Conservation (phyloP, 257 asterid species). For the Perilla frutescens region DNA sequence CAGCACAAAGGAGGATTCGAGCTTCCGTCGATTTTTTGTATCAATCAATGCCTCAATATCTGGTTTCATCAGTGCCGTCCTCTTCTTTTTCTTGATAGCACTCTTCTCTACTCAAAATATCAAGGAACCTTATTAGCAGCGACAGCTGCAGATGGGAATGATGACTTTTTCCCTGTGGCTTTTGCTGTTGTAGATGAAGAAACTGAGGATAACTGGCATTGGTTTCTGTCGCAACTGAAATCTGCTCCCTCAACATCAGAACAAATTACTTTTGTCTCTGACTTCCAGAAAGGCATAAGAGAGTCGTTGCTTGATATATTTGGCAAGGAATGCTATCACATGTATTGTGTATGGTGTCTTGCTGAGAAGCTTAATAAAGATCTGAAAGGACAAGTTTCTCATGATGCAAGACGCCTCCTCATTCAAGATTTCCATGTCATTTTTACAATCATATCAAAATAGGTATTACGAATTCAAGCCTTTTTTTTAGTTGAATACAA, state of each 20-base stretch:
- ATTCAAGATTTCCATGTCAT: slow-evolving; percentile 87
- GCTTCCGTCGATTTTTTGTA: slow-evolving; percentile 81
- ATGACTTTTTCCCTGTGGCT: slow-evolving; percentile 88
- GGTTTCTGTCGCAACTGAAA: slow-evolving; percentile 89
- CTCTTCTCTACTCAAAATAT: too few species aligned
- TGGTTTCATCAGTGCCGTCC: slow-evolving; percentile 91
- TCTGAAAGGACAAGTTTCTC: slow-evolving; percentile 90
- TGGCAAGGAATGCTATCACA: slow-evolving; percentile 84
- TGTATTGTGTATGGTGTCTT: slow-evolving; percentile 84
- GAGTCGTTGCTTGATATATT: slow-evolving; percentile 74
- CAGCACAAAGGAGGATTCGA: slow-evolving; percentile 91
- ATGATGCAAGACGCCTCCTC: slow-evolving; percentile 97
- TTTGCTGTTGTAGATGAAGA: slow-evolving; percentile 97
- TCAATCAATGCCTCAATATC: slow-evolving; percentile 87
- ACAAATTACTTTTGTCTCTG: slow-evolving; percentile 85
- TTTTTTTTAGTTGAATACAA: too few species aligned
- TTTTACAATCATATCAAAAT: too few species aligned
- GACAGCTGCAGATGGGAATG: slow-evolving; percentile 90
- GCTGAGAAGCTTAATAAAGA: slow-evolving; percentile 96
- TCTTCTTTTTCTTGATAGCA: slow-evolving; percentile 90
- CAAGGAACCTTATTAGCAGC: slow-evolving; percentile 94
- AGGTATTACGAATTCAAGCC: too few species aligned
- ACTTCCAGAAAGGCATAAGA: slow-evolving; percentile 83
- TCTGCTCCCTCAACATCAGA: slow-evolving; percentile 75
- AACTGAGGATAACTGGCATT: slow-evolving; percentile 89